These are phyloP conservation scores for Geotrichum macrosporum DNA, from an alignment of 1,139 yeast species.

Conservation along the genomic window DNA sequence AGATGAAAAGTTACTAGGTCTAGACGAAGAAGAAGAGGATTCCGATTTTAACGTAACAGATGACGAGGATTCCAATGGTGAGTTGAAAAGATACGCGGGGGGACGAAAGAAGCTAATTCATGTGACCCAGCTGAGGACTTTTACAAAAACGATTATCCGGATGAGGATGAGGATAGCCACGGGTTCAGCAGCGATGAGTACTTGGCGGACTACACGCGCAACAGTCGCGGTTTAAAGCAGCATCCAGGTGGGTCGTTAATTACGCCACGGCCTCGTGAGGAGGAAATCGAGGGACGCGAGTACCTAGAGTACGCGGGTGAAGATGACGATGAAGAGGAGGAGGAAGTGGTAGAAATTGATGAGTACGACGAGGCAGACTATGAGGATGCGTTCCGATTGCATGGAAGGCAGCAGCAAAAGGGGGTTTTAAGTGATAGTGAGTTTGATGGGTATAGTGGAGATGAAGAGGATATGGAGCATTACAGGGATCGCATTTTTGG, in stretches of 20 bases:
- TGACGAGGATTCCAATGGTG: constrained; percentile 72
- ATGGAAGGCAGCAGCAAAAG: background rate
- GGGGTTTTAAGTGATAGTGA: background rate
- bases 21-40: constrained; percentile 43
- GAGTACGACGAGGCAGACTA: constrained; percentile 13
- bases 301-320: constrained; percentile 16
- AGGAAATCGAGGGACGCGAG: constrained; percentile 8
- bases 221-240: background rate
- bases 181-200: constrained; percentile 2
- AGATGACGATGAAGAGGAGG: constrained; percentile 23
- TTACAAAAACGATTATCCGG: constrained; percentile 91
- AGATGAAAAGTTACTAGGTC: constrained; percentile 42
- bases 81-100: constrained; percentile 11
- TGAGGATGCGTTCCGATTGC: background rate
- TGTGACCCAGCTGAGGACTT: constrained; percentile 61
- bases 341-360: constrained; percentile 7
- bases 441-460: constrained; percentile 8
- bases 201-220: constrained; percentile 4
- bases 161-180: constrained; percentile 35
- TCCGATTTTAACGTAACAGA: constrained; percentile 45
- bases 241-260: background rate
- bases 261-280: background rate
- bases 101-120: constrained; percentile 5
- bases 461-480: constrained; percentile 29
- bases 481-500: constrained; percentile 32